These are phyloP conservation scores for Coemansia guatemalensis DNA, from an alignment of 192 early-diverging fungal species.

Conservation along the genomic window DNA sequence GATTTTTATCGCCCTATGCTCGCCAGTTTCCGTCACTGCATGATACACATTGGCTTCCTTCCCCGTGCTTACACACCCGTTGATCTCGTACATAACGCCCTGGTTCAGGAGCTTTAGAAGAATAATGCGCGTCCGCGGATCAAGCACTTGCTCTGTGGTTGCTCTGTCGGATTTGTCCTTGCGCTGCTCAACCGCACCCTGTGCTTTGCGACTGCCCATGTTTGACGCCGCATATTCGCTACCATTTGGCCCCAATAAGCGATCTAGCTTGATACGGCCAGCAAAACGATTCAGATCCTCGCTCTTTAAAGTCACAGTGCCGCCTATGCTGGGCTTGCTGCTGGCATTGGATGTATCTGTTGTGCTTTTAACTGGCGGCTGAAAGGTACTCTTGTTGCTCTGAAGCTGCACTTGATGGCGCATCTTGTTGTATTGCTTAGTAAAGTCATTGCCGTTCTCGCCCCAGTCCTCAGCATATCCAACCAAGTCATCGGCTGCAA, in stretches of 20 bases:
- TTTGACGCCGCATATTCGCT: conserved; percentile 1
- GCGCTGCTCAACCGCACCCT: conserved; percentile 38
- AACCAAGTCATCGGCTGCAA: conserved; percentile 74
- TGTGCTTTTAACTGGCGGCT: conserved; percentile 7
- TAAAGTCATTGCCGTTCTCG: conserved; percentile 85
- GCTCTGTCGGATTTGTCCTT: conserved; percentile 95
- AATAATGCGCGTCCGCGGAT: conserved; percentile 97
- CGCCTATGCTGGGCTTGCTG: conserved; percentile 27
- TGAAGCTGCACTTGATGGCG: conserved; percentile 63
- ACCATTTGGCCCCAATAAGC: background rate
- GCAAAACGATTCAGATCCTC: conserved; percentile 66
- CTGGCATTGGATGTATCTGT: conserved; percentile 17
- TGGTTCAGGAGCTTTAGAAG: conserved; percentile 94
- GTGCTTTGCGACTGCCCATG: conserved; percentile 46
- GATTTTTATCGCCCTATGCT: conserved; percentile 91
- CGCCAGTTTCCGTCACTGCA: conserved; percentile 78
- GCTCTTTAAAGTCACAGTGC: conserved; percentile 33
- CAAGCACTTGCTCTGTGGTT: conserved; percentile 95
- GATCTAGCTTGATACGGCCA: conserved; percentile 68
- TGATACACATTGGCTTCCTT: conserved; percentile 99
- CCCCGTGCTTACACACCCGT: conserved; percentile 97
- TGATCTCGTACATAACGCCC: conserved; percentile 87
- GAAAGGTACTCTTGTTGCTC: conserved; percentile 3
- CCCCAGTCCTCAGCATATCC: conserved; percentile 80
- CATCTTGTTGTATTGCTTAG: conserved; percentile 89